Evolutionary conservation across 495 filamentous ascomycete genomes (phyloP), one percentile per base, ranked within the genome.

Genomic region (Choiromyces venosus): DNA sequence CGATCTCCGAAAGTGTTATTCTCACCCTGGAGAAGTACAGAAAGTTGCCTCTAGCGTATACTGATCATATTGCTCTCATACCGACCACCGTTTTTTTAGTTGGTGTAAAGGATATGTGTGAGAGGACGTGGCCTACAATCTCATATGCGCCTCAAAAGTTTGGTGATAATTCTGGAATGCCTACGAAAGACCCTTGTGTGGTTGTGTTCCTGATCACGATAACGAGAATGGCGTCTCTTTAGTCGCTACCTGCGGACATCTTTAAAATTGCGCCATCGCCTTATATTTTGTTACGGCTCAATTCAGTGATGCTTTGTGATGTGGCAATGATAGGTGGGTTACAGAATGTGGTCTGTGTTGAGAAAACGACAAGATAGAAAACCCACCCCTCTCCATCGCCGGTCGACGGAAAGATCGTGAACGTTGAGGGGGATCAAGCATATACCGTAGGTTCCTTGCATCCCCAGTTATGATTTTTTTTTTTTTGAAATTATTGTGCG

Each of bases 401-500:
- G 37, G 70, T 33, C 40, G 25, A 69, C 74, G 73, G 74, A 61
- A 76, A 76, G 74, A 75, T 76, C 73, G 73, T 72, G 37, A 42
- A 61, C 19, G 71, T 21, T 69, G 52, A 37, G 44, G 56, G 44
- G 46, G 10, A 29, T 18, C 42, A 67, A 67, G 75, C 65, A 76
- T 70, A 67, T 40, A n/a, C n/a, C n/a, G n/a, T n/a, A 42, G 52
- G 74, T 75, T 44, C 44, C 68, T 74, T 75, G 52, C 75, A 76
- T 61, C 38, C 38, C 25, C 66, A 56, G 39, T 14, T 56, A 9
- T 56, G 25, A 12, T 37, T 36, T 64, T n/a, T 33, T 75, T 67
- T 42, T 56, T 16, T 61, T 61, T 61, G 29, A 10, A 33, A 33
- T 33, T 61, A 9, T 12, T 61, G 25, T 66, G 19, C 65, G 39